Base-by-base conservation (phyloP, 2,329 filamentous ascomycete genomes). In the Epichloe scottii region DNA sequence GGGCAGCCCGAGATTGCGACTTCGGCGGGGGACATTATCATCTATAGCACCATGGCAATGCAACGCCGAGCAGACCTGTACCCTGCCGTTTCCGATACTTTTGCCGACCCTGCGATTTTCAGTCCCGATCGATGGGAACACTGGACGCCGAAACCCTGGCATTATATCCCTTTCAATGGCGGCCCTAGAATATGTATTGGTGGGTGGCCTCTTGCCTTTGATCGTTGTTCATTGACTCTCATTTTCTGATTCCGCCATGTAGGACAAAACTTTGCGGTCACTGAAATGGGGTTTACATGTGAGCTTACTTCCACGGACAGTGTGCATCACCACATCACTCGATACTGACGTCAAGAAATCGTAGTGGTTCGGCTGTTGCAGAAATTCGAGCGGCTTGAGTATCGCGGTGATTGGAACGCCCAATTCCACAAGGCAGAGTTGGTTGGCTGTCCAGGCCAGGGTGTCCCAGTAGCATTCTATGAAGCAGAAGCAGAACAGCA, bases 101-200 rank as follows among this genome's bases (percentile, higher is more conserved):
- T 73, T 53, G 66, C 74, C 10, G 69, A 88, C 50, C 71, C 73
- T 2, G 64, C 64, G 6, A 61, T 71, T 35, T 89, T 81, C 67
- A 73, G 71, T 53, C 85, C 85, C 1, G 84, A 87, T 46, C 73
- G 85, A 52, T 89, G 85, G 85, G 68, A 66, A 47, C 54, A 66
- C 57, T 79, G 79, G 76, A 76, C 80, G 60, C 82, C 82, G 0
- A 77, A 75, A 60, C 78, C 79, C 0, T 87, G 84, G 79, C 76
- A 82, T 55, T 89, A 85, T 62, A 75, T 89, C 41, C 85, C 85
- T 4, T 88, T 89, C 66, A 88, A 87, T 62, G 82, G 82, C 11
- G 85, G 84, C 1, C 82, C 85, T 42, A 71, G 85, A 34, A 85
- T 87, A 61, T 87, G 85, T 66, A 79, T 89, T 52, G 84, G 85